Base-by-base conservation (phyloP, 1,284 basidiomycete genomes). In the Veloporphyrellus conicus region DNA sequence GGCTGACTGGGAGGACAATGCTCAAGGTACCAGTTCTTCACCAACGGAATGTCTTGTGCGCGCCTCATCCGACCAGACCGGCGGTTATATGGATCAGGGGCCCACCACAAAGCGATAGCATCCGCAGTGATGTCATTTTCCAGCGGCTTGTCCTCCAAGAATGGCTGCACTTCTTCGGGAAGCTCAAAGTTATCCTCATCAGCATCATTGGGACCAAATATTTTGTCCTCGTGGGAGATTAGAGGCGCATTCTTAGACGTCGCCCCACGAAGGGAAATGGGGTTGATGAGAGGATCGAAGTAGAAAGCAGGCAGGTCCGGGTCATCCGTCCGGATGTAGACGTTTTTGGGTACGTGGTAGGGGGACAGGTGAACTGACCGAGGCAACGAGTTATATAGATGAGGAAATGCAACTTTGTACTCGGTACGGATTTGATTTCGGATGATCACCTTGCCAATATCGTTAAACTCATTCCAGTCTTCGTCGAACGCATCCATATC, bases 401-500 rank as follows among this genome's bases (percentile, higher is more conserved):
- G 96, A 20, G 96, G 96, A 78, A 98, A 99, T 0, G 95, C 95
- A 47, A 99, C 94, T 67, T 95, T 96, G 79, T 99, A 99, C 72
- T 99, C 96, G 3, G 96, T 99, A 43, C 96, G 83, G 55, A 99
- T 96, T 67, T 96, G 93, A 65, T 98, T 94, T 27, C 96, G 93
- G 57, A 99, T 99, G 69, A 99, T 97, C 64, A 99, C 90, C 71
- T 99, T 99, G 75, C 97, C 95, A 70, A 99, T 97, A 67, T 99
- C 96, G 67, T 99, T 99, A 65, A 99, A 99, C 70, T 99, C 95
- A 71, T 98, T 98, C 93, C 96, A 99, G 66, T 99, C 96, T 68
- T 99, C 95, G 63, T 99, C 96, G 61, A 93, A 97, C 10, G 88
- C 80, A 62, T 99, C 96, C 81, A 93, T 93, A 63, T 99, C 96